Evolutionary conservation across 2,329 filamentous ascomycete species (phyloP), one percentile per base, ranked within the genome.

Genomic region (Colletotrichum nymphaeae): DNA sequence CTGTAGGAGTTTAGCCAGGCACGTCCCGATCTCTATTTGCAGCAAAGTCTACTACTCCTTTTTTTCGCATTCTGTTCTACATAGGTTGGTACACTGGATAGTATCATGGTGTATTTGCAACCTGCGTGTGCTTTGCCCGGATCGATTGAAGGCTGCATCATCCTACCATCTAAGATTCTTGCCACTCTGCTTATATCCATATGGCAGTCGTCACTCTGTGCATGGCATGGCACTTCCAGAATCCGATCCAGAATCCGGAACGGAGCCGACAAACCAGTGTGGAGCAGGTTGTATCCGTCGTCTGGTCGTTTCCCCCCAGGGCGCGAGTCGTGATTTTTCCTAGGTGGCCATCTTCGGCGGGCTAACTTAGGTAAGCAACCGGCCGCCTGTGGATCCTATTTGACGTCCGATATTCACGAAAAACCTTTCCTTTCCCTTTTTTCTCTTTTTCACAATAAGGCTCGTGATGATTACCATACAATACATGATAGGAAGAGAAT

Each of bases 401-500:
- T 73, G 71, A 73, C 35, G 62, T 73, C 56, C 49, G 56, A 72
- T 72, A 73, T 60, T 63, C 49, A 32, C 72, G 62, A 68, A n/a
- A 74, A 77, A 74, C 59, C 63, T 64, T 76, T 79, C 74, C 62
- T 76, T 70, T 62, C 67, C 57, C 57, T 76, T 77, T 77, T 77
- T 78, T 76, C 79, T 79, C 76, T 80, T 78, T 76, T 80, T 79
- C 73, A 77, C 79, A 81, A 80, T 76, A 81, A 81, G 85, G 89
- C 89, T 90, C 70, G 81, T 92, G 90, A 92, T 91, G 90, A 91
- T 89, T 83, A 81, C 81, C 79, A 81, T 76, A 84, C 85, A 86
- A 84, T 79, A 82, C 82, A 90, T 90, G 88, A 92, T 92, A 92
- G 90, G 90, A 92, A 92, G 90, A 92, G 89, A 88, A 86, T 91